Base-by-base conservation (phyloP, 1,284 basidiomycete genomes). In the Austropuccinia psidii region DNA sequence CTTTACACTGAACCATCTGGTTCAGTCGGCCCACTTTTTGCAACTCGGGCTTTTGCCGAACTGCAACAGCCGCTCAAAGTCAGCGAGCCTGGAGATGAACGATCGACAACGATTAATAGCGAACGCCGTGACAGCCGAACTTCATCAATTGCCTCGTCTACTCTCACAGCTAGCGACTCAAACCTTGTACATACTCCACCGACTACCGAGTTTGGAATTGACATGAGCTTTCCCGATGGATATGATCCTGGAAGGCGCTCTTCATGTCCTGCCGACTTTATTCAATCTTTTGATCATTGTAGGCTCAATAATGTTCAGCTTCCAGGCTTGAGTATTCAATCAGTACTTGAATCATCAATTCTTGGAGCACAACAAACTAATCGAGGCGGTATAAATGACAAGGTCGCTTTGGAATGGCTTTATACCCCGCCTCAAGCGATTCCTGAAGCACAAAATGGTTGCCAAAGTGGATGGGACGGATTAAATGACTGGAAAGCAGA, bases 251-350 rank as follows among this genome's bases (percentile, higher is more conserved):
- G 64, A 29, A 66, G 75, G 31, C 66, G 75, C 27, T 68, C 75
- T 19, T 72, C 66, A 27, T 76, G 75, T 49, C 75, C 75, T 5
- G 75, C 75, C 15, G 75, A 73, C 6, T 73, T 76, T 29, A 54
- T 69, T 19, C 68, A 72, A 19, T 61, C 60, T 9, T 75, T 76
- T 61, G 69, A 65, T 52, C 57, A 66, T 49, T 73, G 75, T 47
- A 62, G 68, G 21, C 47, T 76, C 21, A 29, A 74, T 19, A 67
- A 54, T n/a, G 33, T 27, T 33, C 65, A 55, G 47, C 43, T 55
- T 19, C 24, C 65, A 41, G 65, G 47, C 45, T 24, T 55, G 1
- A 67, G 37, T 4, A 62, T 45, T 17, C 65, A 52, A 39, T 41
- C 50, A 7, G 50, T 49, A 11, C 43, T 55, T 11, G 31, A 24